These are phyloP conservation scores for Sphagnum contortum DNA, from an alignment of 225 moss, liverwort and hornwort genomes.

Conservation along the genomic window DNA sequence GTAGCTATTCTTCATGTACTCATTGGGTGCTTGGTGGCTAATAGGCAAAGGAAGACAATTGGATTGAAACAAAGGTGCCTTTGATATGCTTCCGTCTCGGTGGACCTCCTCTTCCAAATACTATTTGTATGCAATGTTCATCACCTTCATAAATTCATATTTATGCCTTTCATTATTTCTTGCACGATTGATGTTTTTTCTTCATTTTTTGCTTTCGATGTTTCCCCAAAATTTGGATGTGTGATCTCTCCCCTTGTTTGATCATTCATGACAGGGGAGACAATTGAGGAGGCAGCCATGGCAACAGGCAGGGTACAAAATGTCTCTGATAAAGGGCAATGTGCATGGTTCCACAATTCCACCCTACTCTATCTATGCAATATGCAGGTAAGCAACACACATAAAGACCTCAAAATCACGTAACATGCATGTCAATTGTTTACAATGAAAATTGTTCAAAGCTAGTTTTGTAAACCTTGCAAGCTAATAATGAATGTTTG, in stretches of 20 bases:
- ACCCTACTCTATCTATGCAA: slow-evolving; percentile 27
- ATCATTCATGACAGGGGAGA: slow-evolving; percentile 21
- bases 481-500: too few species aligned
- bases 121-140: slow-evolving; percentile 21
- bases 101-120: slow-evolving; percentile 42
- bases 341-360: slow-evolving; percentile 38
- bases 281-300: slow-evolving; percentile 36
- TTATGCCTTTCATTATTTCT: neutral
- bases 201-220: too few species aligned
- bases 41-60: slow-evolving; percentile 21
- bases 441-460: neutral
- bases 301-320: slow-evolving; percentile 25
- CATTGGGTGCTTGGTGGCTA: neutral
- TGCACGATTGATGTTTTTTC: neutral
- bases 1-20: neutral
- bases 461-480: neutral
- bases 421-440: neutral
- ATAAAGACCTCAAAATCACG: neutral
- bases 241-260: neutral
- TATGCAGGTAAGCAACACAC: slow-evolving; percentile 22
- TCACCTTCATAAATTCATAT: too few species aligned
- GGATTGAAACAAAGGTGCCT: slow-evolving; percentile 15
- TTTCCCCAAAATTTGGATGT: too few species aligned
- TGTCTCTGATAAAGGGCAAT: slow-evolving; percentile 19
- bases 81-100: slow-evolving; percentile 52